Conservation (phyloP, 73 alveolate species). For the Paramecium tetraurelia region DNA sequence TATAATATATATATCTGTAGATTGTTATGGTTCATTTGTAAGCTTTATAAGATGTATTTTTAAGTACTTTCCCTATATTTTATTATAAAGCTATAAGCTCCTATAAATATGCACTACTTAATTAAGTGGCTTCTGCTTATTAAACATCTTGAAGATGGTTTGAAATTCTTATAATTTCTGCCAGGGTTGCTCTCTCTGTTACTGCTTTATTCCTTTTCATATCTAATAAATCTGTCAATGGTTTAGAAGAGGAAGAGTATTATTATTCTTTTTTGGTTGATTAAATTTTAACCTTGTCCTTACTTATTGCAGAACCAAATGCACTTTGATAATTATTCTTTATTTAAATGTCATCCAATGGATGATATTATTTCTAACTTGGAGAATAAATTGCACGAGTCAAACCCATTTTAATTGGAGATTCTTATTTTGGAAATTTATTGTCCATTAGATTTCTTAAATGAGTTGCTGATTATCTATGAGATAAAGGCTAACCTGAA, state of each 20-base stretch:
- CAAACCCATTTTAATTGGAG: slow-evolving; percentile 38
- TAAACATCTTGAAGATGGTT: slow-evolving; percentile 9
- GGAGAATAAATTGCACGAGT: slow-evolving; percentile 1
- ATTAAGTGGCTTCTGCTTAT: neutral
- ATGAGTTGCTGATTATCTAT: slow-evolving; percentile 23
- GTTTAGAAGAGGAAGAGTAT: neutral
- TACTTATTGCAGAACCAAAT: neutral
- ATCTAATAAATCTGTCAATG: neutral
- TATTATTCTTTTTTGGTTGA: neutral
- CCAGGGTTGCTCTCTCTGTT: neutral
- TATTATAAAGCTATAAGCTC: neutral
- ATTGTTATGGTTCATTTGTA: neutral
- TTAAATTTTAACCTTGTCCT: neutral
- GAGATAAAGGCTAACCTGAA: neutral
- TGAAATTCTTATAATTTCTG: slow-evolving; percentile 43
- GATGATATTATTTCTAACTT: neutral
- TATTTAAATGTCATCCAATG: neutral
- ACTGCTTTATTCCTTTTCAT: neutral
- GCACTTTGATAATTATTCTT: neutral
- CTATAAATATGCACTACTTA: slow-evolving; percentile 18
- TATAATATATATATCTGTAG: neutral
- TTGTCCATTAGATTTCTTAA: slow-evolving; percentile 1
- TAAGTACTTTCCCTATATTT: neutral
- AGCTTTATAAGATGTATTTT: neutral
- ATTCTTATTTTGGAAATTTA: slow-evolving; percentile 25